Conservation (phyloP, 202 grass and related monocot species). For the Panicum hallii region DNA sequence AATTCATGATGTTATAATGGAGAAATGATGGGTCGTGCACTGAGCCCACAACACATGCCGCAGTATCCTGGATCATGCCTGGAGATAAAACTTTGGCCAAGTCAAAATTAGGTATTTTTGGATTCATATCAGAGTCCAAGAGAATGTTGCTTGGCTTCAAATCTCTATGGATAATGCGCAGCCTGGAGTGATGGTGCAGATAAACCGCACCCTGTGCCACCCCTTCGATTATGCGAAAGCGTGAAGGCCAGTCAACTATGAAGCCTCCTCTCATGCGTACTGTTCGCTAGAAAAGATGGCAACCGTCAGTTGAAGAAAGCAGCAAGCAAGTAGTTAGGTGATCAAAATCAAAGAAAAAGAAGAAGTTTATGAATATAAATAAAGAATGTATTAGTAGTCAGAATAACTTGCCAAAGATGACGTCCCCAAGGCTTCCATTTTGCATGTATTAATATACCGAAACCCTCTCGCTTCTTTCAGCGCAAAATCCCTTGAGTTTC, state of each 20-base stretch:
- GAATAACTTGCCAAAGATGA: slow-evolving; percentile 17
- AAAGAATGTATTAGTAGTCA: not conserved
- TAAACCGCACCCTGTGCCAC: slow-evolving; percentile 8
- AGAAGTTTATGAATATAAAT: not conserved
- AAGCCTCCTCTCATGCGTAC: not conserved
- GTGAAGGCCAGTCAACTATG: not conserved
- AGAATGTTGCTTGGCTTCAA: slow-evolving; percentile 43
- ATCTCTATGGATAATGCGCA: not conserved
- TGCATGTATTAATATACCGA: slow-evolving; percentile 21
- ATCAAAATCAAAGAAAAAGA: not conserved
- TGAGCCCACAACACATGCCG: not conserved
- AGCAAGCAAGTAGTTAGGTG: not conserved
- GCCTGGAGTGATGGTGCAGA: slow-evolving; percentile 23
- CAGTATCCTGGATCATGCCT: not conserved
- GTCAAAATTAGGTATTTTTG: slow-evolving; percentile 35
- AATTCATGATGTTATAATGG: not conserved
- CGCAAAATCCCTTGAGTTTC: slow-evolving; percentile 13
- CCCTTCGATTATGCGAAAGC: no score
- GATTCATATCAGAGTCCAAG: slow-evolving; percentile 36
- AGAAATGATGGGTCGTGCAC: not conserved
- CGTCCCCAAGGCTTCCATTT: slow-evolving; percentile 32
- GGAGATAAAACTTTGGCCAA: not conserved
- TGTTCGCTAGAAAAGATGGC: not conserved
- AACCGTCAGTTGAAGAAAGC: not conserved
- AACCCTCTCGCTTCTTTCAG: slow-evolving; percentile 3